phyloP scores from a whole-genome alignment of 139 green algal genomes.

The Closterium sp. region DNA sequence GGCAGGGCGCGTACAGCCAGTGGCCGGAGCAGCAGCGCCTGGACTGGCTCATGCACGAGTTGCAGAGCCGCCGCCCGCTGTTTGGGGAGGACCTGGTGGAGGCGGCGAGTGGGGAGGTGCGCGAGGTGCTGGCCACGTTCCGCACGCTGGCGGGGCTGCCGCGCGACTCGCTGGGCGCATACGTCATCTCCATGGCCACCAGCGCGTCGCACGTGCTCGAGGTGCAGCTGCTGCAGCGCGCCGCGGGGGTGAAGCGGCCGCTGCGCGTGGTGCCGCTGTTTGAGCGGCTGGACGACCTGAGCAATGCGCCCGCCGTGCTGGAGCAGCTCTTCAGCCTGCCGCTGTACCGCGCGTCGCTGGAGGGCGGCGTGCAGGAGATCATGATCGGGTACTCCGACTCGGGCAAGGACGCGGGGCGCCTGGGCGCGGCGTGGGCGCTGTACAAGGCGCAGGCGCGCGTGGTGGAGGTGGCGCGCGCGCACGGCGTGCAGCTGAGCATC shows the following conservation, averaged over 20 bases:
- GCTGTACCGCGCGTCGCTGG: constrained; percentile 67
- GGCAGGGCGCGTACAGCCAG: constrained; percentile 74
- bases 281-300: constrained; percentile 89
- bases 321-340: constrained; percentile 51
- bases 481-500: constrained; percentile 72
- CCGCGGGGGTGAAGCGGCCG: constrained; percentile 56
- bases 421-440: constrained; percentile 88
- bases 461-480: constrained; percentile 26
- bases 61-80: constrained; percentile 75
- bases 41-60: constrained; percentile 39
- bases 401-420: constrained; percentile 92
- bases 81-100: constrained; percentile 77
- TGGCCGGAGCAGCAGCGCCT: constrained; percentile 84
- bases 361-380: constrained; percentile 47
- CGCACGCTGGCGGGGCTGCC: constrained; percentile 28
- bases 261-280: constrained; percentile 94
- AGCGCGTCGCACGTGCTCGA: constrained; percentile 86
- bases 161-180: constrained; percentile 71
- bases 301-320: constrained; percentile 58
- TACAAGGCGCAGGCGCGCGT: constrained; percentile 67
- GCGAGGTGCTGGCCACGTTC: constrained; percentile 87
- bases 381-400: constrained; percentile 98
- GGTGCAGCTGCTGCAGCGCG: constrained; percentile 92
- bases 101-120: constrained; percentile 48
- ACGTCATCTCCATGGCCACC: constrained; percentile 92